Evolutionary conservation across 2,329 filamentous ascomycete species (phyloP).

Genomic region (Aureobasidium zeae): DNA sequence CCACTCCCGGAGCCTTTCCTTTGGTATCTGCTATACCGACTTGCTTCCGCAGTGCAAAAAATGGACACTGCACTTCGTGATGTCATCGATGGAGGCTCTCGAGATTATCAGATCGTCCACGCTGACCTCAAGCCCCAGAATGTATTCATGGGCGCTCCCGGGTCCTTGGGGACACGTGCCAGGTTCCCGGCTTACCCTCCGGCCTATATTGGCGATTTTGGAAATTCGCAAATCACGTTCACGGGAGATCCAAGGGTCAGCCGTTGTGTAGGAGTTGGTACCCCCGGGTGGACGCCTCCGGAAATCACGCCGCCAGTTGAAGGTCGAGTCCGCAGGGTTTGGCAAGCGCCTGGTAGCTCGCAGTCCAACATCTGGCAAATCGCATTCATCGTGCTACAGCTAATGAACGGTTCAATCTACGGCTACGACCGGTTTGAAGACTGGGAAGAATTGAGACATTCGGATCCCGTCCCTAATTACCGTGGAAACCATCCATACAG

Average conservation of each 20-base stretch:
- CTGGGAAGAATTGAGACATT: not conserved
- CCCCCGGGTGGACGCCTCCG: not conserved
- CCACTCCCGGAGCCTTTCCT: slow-evolving; percentile 6
- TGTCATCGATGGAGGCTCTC: not conserved
- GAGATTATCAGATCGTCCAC: not conserved
- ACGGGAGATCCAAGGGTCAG: not conserved
- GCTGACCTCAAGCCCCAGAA: slow-evolving; percentile 4
- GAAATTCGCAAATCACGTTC: slow-evolving; percentile 2
- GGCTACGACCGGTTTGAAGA: not conserved
- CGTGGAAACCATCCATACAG: slow-evolving; percentile 1
- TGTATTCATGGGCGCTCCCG: slow-evolving; percentile 1
- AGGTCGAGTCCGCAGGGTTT: not conserved
- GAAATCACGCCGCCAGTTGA: not conserved
- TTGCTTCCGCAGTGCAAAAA: not conserved
- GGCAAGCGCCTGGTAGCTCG: not conserved
- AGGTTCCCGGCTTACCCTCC: not conserved
- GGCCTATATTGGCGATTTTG: slow-evolving; percentile 7
- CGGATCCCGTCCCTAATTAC: not conserved
- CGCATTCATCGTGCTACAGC: not conserved
- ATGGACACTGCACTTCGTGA: not conserved
- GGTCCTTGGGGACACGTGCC: not conserved
- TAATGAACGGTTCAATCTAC: not conserved
- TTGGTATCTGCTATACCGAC: slow-evolving; percentile 6
- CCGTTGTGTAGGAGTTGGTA: not conserved
- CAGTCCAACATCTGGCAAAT: not conserved